Conservation (phyloP, 257 asterid genomes). For the Dorcoceras hygrometricum region DNA sequence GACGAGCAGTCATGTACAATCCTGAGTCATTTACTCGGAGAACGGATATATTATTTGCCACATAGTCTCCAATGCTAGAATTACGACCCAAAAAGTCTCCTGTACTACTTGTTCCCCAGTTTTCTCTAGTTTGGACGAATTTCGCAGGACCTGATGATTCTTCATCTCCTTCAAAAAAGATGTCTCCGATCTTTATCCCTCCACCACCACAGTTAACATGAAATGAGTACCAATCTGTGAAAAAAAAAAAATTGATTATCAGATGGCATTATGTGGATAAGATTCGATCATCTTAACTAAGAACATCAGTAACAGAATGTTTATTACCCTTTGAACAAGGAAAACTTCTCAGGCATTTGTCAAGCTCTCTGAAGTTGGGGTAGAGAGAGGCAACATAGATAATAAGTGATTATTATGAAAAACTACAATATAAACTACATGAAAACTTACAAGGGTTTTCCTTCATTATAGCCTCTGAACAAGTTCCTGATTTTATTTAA, state of each 20-base stretch:
- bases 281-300: background rate
- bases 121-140: slow-evolving; percentile 23
- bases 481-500: slow-evolving; percentile 48
- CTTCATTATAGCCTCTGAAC: slow-evolving; percentile 44
- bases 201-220: slow-evolving; percentile 60
- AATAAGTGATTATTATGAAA: background rate
- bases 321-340: slow-evolving; percentile 42
- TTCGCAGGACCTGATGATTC: slow-evolving; percentile 38
- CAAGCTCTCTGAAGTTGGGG: slow-evolving; percentile 29
- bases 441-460: slow-evolving; percentile 38
- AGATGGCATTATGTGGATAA: background rate
- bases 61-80: slow-evolving; percentile 16
- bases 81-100: slow-evolving; percentile 38
- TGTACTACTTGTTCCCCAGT: slow-evolving; percentile 60
- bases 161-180: slow-evolving; percentile 39
- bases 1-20: slow-evolving; percentile 47
- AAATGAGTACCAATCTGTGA: slow-evolving; percentile 41
- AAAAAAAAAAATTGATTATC: slow-evolving; percentile 4
- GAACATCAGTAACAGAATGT: background rate
- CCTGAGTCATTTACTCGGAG: slow-evolving; percentile 37
- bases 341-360: slow-evolving; percentile 29
- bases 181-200: slow-evolving; percentile 25
- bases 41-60: slow-evolving; percentile 37
- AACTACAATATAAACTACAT: background rate
- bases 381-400: background rate